Evolutionary conservation across 163 green algal genomes (phyloP).

Genomic region (Scenedesmus sp.): DNA sequence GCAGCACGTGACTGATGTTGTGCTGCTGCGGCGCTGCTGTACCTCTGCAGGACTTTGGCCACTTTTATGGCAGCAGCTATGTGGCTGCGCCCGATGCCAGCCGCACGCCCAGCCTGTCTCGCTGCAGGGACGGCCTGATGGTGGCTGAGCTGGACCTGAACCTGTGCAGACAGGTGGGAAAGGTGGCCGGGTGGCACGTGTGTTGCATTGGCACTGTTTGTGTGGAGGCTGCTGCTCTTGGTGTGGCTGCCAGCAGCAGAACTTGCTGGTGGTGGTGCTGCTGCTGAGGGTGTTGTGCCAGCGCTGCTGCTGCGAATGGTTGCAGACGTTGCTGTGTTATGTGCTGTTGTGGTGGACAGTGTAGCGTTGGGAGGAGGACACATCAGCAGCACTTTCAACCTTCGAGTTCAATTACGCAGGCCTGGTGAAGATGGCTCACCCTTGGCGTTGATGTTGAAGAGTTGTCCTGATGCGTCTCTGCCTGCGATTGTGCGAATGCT

Average conservation of each 20-base stretch:
- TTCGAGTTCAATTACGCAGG: too few relatives aligned
- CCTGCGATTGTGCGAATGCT: not conserved
- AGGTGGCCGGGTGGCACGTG: too few relatives aligned
- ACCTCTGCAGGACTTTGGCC: conserved; percentile 88
- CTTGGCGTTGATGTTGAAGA: too few relatives aligned
- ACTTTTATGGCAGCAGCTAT: conserved; percentile 98
- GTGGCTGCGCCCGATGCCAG: conserved; percentile 94
- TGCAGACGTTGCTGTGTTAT: not conserved
- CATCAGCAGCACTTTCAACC: too few relatives aligned
- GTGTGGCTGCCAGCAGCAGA: not conserved
- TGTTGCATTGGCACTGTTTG: not conserved
- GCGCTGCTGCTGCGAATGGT: not conserved
- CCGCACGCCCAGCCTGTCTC: conserved; percentile 82
- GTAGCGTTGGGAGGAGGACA: too few relatives aligned
- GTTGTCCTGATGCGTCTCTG: too few relatives aligned
- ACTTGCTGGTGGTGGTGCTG: not conserved
- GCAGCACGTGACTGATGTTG: not conserved
- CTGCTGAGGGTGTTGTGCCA: not conserved
- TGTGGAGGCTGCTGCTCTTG: not conserved
- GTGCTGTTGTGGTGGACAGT: too few relatives aligned
- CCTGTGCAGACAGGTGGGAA: conserved; percentile 81
- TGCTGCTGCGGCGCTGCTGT: not conserved
- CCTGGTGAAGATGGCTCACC: too few relatives aligned
- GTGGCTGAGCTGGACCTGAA: conserved; percentile 93
- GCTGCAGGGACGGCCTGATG: conserved; percentile 90